Evolutionary conservation across 164 flowering plant species (phyloP).

Genomic region (Annona squamosa): DNA sequence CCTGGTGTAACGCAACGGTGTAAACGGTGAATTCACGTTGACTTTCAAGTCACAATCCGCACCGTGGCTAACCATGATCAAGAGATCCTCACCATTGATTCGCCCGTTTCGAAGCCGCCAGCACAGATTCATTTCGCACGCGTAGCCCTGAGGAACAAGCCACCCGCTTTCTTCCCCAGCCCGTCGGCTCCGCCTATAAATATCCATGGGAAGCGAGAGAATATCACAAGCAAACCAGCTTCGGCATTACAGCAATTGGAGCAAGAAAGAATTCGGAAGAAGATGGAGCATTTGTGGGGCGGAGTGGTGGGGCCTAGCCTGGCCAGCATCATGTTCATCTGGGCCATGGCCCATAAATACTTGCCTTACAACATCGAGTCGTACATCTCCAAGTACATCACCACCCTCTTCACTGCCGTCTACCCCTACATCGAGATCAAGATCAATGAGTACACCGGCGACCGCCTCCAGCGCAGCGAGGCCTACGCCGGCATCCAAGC

Average conservation of each 20-base stretch:
- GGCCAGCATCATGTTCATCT: slow-evolving; percentile 42
- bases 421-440: slow-evolving; percentile 39
- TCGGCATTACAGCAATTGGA: background rate
- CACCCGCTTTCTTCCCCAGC: too few species aligned
- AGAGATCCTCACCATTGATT: too few species aligned
- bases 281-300: background rate
- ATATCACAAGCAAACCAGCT: background rate
- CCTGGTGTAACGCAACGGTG: too few species aligned
- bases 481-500: slow-evolving; percentile 45
- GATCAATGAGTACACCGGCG: slow-evolving; percentile 43
- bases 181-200: too few species aligned
- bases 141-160: too few species aligned
- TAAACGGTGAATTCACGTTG: too few species aligned
- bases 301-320: slow-evolving; percentile 33
- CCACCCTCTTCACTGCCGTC: slow-evolving; percentile 16
- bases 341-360: slow-evolving; percentile 39
- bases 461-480: slow-evolving; percentile 36
- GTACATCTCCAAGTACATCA: slow-evolving; percentile 22
- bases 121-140: too few species aligned
- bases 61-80: too few species aligned
- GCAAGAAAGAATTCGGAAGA: background rate
- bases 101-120: too few species aligned
- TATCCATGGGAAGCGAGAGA: background rate
- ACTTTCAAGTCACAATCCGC: too few species aligned
- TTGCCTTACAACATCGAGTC: slow-evolving; percentile 28